Evolutionary conservation across 495 filamentous ascomycete species (phyloP), one percentile per base, ranked within the genome.

Genomic region (Trichoderma asperelloides): DNA sequence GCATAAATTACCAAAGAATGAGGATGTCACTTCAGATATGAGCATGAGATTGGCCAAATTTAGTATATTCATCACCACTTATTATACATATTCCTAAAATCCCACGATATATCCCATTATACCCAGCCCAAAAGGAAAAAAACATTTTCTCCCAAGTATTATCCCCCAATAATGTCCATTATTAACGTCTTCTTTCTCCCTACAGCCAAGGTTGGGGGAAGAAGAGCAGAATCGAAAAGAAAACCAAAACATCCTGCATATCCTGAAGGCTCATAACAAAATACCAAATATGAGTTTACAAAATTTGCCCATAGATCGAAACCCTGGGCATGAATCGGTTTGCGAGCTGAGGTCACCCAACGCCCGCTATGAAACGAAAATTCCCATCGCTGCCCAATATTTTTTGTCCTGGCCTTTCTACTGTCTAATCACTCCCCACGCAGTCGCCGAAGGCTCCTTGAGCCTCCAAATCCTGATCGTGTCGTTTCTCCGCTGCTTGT

Each of bases 401-500:
- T 57, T 27, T 12, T 16, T 47, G 5, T n/a, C n/a, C 43, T 5
- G 4, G 16, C 11, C 2, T 27, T 12, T 23, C 0, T 21, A 27
- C 23, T 25, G 12, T 60, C 30, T 25, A 60, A 25, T 60, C 9
- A 60, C 4, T 55, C 49, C 13, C 28, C 55, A 25, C 55, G 55
- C 27, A 25, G 28, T 60, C 55, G 23, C 5, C 55, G 55, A 1
- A 60, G 13, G 55, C 55, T 21, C 11, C 47, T 21, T 25, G 47
- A 51, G 47, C 9, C 9, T 28, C 51, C 55, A 60, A 60, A 60
- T 16, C 16, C 55, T 4, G 55, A 60, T 30, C 55, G 23, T 25
- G 62, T 33, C 57, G 25, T 15, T n/a, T 64, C 63, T 11, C 40
- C 63, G 11, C 37, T 64, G 63, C 63, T 40, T 27, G 63, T 45